Conservation (phyloP, 2,329 filamentous ascomycete species). For the Arthrobotrys megalospora region DNA sequence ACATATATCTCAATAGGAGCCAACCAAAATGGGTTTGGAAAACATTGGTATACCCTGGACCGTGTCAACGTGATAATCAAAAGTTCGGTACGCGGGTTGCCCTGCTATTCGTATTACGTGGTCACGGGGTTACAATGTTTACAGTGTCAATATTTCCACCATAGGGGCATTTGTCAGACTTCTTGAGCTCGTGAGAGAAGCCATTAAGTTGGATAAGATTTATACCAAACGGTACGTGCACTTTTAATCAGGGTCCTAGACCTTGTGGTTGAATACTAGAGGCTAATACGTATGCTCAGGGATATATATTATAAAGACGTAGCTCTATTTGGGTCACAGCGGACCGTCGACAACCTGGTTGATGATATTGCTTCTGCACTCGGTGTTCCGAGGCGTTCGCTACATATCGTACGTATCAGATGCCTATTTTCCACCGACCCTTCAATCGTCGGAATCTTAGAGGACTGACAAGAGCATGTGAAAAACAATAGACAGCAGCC, state of each 20-base stretch:
- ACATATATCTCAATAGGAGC: constrained; percentile 10
- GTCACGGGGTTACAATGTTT: neutral
- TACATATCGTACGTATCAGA: constrained; percentile 77
- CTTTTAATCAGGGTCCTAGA: neutral
- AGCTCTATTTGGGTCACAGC: constrained; percentile 79
- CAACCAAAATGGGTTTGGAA: constrained; percentile 40
- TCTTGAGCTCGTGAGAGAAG: constrained; percentile 43
- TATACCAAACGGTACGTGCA: constrained; percentile 54
- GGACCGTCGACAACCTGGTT: constrained; percentile 78
- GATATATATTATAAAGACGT: constrained; percentile 86
- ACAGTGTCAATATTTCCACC: neutral
- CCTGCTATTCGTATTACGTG: neutral
- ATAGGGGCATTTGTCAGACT: constrained; percentile 47
- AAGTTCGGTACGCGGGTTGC: constrained; percentile 28
- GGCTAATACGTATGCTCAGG: constrained; percentile 68
- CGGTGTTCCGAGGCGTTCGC: constrained; percentile 74
- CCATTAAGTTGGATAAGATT: constrained; percentile 44
- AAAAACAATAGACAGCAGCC: constrained; percentile 77
- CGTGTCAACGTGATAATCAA: constrained; percentile 31
- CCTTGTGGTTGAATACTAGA: neutral
- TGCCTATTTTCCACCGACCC: neutral
- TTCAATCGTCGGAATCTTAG: neutral
- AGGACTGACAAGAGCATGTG: constrained; percentile 28
- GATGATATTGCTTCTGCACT: constrained; percentile 82
- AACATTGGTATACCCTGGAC: constrained; percentile 44